Base-by-base conservation (phyloP, 2,329 filamentous ascomycete species). In the Purpureocillium takamizusanense region DNA sequence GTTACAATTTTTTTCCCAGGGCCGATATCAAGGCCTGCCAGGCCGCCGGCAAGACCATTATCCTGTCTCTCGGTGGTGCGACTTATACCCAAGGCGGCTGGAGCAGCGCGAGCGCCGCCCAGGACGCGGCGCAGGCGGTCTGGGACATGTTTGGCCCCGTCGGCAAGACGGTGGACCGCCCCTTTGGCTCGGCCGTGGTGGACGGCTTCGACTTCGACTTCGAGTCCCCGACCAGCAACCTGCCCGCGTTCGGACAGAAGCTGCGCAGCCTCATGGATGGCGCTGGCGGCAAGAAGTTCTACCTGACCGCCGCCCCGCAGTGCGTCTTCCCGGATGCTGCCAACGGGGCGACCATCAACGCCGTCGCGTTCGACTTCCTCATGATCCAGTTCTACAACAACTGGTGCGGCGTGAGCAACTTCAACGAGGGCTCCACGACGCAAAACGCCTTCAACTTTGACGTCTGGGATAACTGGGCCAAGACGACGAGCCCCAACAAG, bases 181-280 rank as follows among this genome's bases (percentile, higher is more conserved):
- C 83, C 2, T 87, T 87, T 53, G 79, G 79, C 39, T 59, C 62
- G 11, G 74, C 78, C 9, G 66, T 75, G 4, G 62, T 88, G 32
- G 81, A 88, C 54, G 84, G 84, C 4, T 86, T 88, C 55, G 83
- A 88, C 59, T 77, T 87, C 46, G 83, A 88, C 55, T 79, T 87
- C 44, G 83, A 87, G 60, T 66, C 73, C 4, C 57, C 59, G 3
- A 70, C 73, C 13, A 57, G 58, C 35, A 79, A 84, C 60, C 76
- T 82, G 61, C 67, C 65, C 0, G 60, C 73, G 1, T 83, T 86
- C 48, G 79, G 70, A 2, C 62, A 67, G 28, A 63, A 70, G 38
- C 68, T 86, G 8, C 74, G 78, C 27, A 49, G 55, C 13, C 57
- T 69, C 27, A 79, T 80, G 67, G 65, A 76, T 46, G 60, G 61